Evolutionary conservation across 2,329 filamentous ascomycete genomes (phyloP), one percentile per base, ranked within the genome.

Genomic region (Diaporthe nobilis): DNA sequence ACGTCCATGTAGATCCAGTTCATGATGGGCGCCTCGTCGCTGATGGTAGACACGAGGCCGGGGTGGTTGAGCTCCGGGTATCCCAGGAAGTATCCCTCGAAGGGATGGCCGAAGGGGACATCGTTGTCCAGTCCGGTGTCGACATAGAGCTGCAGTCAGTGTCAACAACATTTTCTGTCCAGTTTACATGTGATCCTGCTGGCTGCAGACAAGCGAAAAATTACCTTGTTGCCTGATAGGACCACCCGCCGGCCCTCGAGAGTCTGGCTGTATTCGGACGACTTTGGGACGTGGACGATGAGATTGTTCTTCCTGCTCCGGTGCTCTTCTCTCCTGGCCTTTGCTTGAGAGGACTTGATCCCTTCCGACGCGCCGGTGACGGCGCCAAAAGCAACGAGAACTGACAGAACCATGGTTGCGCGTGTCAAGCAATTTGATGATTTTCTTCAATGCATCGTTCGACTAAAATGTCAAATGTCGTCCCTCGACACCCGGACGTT

Each of bases 1-100:
- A 82, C 83, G 78, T 88, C 85, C 63, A 88, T 82, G 75, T 86
- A 88, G 77, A 88, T 85, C 87, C 87, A 89, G 79, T 89, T 88
- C 76, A 88, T 82, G 77, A 88, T 85, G 0, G 87, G 87, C 15
- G 87, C 85, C 25, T 85, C 85, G 68, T 88, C 85, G 39, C 84
- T 86, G 55, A 88, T 88, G 12, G 86, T 88, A 55, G 85, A 87
- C 37, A 88, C 87, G 1, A 88, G 81, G 4, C 87, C 87, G 47
- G 87, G 84, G 58, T 86, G 84, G 37, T 81, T 75, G 25, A 84
- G 77, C 28, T 89, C 89, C 3, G 90, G 89, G 77, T 91, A 91
- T 2, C 89, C 89, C 28, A 91, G 82, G 77, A 87, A 91, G 79
- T 92, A 91, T 34, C 90, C 90, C 5, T 88, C 85, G 78, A 90